Evolutionary conservation across 2,329 filamentous ascomycete genomes (phyloP), one percentile per base, ranked within the genome.

Genomic region (Pyrenophora tritici-repentis): DNA sequence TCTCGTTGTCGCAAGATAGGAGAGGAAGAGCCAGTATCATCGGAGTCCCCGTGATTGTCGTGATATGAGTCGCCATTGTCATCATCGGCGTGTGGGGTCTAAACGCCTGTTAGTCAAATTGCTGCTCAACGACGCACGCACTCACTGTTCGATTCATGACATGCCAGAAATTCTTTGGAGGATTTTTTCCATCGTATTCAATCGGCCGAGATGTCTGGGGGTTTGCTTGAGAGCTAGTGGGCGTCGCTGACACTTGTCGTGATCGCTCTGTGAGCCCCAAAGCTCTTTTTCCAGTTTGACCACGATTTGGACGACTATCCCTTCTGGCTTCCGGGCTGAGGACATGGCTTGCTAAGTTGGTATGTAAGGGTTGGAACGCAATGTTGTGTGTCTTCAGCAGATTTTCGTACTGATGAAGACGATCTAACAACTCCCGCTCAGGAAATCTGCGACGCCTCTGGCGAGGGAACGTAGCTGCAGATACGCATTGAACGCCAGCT

Each of bases 341-440:
- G 41, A 54, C 56, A 2, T 43, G 43, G 10, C 62, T 62, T 18
- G 61, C 59, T 44, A 33, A 50, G 42, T 53, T 12, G 1, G 59
- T 34, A 58, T 68, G 83, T 16, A 89, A 79, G 13, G 86, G 80
- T 42, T 90, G 84, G 59, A 91, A 89, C n/a, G 79, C 74, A 63
- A 91, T 83, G 42, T 85, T 82, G 62, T 90, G 79, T 68, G 87
- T 80, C 45, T 79, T 78, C 26, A 91, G 76, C 34, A 91, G 74
- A 6, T 74, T 69, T 72, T 91, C 89, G 62, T 91, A 91, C 42
- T 82, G 81, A 46, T 81, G 83, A 17, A 91, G 76, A n/a, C 86
- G 83, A 6, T 88, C 84, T 44, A 90, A 76, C 34, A 91, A 76
- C 50, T 89, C 86, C 65, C 83, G 83, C 72, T 91, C 88, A 17